These are phyloP conservation scores for Geosmithia morbida DNA, from an alignment of 2,329 filamentous ascomycete species.

Conservation along the genomic window DNA sequence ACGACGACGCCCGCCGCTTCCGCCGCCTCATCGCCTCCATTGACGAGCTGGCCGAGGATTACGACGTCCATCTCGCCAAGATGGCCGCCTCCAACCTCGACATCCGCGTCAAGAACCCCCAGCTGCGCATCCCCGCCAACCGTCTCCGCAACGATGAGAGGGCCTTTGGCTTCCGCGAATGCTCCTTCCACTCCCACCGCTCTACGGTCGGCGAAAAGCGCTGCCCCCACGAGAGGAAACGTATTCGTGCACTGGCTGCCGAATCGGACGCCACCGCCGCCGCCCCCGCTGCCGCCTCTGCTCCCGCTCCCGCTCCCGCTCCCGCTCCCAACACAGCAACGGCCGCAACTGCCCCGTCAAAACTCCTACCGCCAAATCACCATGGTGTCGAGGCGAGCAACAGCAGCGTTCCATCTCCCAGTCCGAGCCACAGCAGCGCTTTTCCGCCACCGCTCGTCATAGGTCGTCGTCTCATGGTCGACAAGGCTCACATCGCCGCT, in stretches of 20 bases:
- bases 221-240: slow-evolving; percentile 29
- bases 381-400: too few species aligned
- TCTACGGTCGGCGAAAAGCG: slow-evolving; percentile 35
- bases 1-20: slow-evolving; percentile 17
- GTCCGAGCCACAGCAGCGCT: neutral
- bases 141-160: slow-evolving; percentile 39
- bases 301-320: too few species aligned
- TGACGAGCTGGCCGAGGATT: slow-evolving; percentile 34
- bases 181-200: slow-evolving; percentile 45
- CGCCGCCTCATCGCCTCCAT: slow-evolving; percentile 25
- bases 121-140: slow-evolving; percentile 42
- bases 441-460: too few species aligned
- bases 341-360: too few species aligned
- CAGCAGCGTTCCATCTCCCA: too few species aligned
- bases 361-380: too few species aligned
- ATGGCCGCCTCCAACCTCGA: slow-evolving; percentile 35
- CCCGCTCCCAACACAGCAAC: too few species aligned
- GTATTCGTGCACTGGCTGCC: neutral
- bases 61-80: slow-evolving; percentile 34
- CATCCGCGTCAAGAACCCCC: slow-evolving; percentile 43
- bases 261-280: neutral
- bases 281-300: too few species aligned
- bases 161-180: slow-evolving; percentile 45
- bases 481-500: neutral
- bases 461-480: too few species aligned